Evolutionary conservation across 2,329 filamentous ascomycete genomes (phyloP).

Genomic region (Teratosphaeria gauchensis): DNA sequence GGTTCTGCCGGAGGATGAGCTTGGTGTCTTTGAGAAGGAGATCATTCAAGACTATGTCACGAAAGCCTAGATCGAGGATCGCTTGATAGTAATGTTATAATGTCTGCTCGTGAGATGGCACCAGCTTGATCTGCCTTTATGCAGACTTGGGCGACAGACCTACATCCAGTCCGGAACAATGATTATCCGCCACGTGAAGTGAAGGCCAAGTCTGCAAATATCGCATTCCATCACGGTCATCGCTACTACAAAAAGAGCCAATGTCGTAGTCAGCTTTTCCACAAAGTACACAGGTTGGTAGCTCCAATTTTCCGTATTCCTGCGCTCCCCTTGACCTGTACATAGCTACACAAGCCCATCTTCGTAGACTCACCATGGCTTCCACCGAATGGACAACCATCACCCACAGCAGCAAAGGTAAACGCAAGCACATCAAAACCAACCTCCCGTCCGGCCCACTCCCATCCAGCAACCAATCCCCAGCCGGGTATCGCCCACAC

Average conservation of each 20-base stretch:
- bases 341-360: background rate
- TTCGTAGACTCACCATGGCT: background rate
- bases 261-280: background rate
- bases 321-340: background rate
- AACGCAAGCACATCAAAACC: background rate
- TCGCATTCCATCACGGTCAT: background rate
- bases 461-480: too few relatives aligned
- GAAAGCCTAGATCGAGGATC: background rate
- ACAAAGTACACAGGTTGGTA: background rate
- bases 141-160: too few relatives aligned
- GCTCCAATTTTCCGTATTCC: background rate
- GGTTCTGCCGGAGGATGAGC: background rate
- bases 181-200: too few relatives aligned
- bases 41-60: background rate
- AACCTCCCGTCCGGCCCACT: too few relatives aligned
- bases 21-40: background rate
- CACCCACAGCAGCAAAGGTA: background rate
- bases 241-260: background rate
- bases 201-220: background rate
- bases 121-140: too few relatives aligned
- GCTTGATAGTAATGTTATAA: background rate
- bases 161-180: too few relatives aligned
- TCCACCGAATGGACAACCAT: background rate
- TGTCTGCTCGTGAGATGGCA: background rate
- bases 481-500: too few relatives aligned